Evolutionary conservation across 108 stramenopile species (phyloP), one percentile per base, ranked within the genome.

Genomic region (Cyclostephanos tholiformis): DNA sequence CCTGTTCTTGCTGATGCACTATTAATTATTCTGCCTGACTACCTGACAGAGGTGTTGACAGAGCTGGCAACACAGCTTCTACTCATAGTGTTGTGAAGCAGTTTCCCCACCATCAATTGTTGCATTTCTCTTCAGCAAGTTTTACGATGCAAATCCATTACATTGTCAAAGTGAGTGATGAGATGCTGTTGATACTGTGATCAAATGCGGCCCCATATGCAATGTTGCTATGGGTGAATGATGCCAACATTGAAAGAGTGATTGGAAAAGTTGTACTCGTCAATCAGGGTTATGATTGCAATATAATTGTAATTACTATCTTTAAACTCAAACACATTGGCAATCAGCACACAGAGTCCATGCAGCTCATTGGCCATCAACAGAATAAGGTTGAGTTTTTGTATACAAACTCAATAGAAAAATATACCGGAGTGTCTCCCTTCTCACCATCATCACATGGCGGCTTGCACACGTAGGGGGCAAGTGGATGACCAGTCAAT

Each of bases 191-290:
- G 78, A 29, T 72, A 60, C 11, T 58, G 51, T 4, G 68, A 69
- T 27, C 86, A 78, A 95, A 93, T 17, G 98, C 94, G 6, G 97
- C 71, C 32, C 97, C 89, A 82, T 98, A 99, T 11, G 96, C 96
- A 72, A 95, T 17, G 98, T 98, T 0, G 99, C 89, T 3, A 98
- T 96, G 0, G 99, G 96, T 75, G 97, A 97, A 84, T 97, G 95
- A 73, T 91, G 95, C 99, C 99, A 99, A 65, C 97, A 98, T 20
- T 80, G 83, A 77, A 97, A 98, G 14, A 99, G 84, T 2, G 86
- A 71, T 8, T 74, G 77, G 75, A 98, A 99, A 2, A 97, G 87
- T 32, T 75, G 39, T 75, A 65, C 75, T 77, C 76, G 59, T 72
- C 74, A 16, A 32, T 48, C n/a, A 68, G 68, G 35, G 32, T 63